Conservation (phyloP, 2,329 filamentous ascomycete species). For the Xylariaceae sp. region DNA sequence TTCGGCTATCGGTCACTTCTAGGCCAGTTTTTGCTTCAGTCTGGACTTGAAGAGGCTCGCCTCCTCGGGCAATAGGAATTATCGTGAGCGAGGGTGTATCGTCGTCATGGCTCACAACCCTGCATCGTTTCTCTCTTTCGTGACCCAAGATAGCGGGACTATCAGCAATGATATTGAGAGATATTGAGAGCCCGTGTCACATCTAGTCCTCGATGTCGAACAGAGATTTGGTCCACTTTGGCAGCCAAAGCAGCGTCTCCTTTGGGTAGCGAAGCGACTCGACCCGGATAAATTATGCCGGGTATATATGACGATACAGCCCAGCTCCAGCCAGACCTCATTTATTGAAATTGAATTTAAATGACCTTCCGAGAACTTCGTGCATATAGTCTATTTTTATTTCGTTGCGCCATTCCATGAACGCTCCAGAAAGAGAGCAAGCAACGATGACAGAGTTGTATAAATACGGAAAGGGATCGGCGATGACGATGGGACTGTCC, state of each 20-base stretch:
- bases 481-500: slow-evolving; percentile 7
- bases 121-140: slow-evolving; percentile 1
- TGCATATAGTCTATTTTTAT: slow-evolving; percentile 6
- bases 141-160: slow-evolving; percentile 9
- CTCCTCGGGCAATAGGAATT: slow-evolving; percentile 10
- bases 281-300: slow-evolving; percentile 32
- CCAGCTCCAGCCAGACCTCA: slow-evolving; percentile 22
- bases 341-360: slow-evolving; percentile 31
- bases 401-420: slow-evolving; percentile 20
- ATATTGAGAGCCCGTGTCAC: slow-evolving; percentile 7
- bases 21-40: slow-evolving; percentile 10
- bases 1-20: slow-evolving; percentile 10
- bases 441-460: slow-evolving; percentile 10
- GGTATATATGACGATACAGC: slow-evolving; percentile 26
- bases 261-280: slow-evolving; percentile 24
- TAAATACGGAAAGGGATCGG: slow-evolving; percentile 17
- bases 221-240: slow-evolving; percentile 7
- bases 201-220: slow-evolving; percentile 12
- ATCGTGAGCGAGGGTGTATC: slow-evolving; percentile 5
- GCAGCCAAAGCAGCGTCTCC: slow-evolving; percentile 1
- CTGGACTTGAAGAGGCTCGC: slow-evolving; percentile 9
- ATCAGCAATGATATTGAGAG: slow-evolving; percentile 5
- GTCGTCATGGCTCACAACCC: slow-evolving; percentile 7
- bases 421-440: too few species aligned
- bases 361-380: slow-evolving; percentile 22